Evolutionary conservation across 768 basidiomycete genomes (phyloP), one percentile per base, ranked within the genome.

Genomic region (Calocybe gangraenosa): DNA sequence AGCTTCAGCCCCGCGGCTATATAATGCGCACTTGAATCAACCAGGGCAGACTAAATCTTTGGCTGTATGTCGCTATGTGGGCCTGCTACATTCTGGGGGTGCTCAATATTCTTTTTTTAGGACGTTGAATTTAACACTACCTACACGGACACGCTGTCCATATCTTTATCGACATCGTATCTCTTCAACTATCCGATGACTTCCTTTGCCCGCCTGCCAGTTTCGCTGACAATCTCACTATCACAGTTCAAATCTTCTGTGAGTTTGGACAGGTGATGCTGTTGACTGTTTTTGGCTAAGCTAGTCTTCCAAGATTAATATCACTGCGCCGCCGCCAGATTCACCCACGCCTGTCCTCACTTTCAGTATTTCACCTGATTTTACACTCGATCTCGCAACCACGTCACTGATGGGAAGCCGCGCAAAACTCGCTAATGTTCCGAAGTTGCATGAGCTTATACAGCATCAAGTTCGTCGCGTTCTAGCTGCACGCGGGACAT

Each of bases 371-470:
- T 80, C 87, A 19, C 87, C 92, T 1, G 83, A 90, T 57, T 96
- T 99, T 58, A 81, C 81, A 13, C 81, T 99, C 15, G 82, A 87
- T 55, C 73, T 99, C 34, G 81, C 84, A 40, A 93, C 91, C 9
- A 91, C 84, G 6, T 97, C 93, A 20, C 76, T 97, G 3, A 84
- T 98, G 71, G 96, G 96, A 15, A 93, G 90, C 53, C 82, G 95
- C 36, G 94, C 96, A n/a, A 96, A 97, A 66, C 75, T 99, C 1
- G 92, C 92, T 48, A 93, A 99, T 58, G 89, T 99, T 1, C 95
- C 96, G 19, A 99, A 99, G 64, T 71, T 98, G 13, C 94, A 98
- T 54, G 94, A 99, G 61, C 74, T 99, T 40, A 91, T 99, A 40
- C 78, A 89, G 51, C 79, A 85, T 52, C 88, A 95, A 63, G 78